A percentile compares a stretch with the other conserved stretches of the same genome.
These are phyloP conservation scores for Ballota nigra DNA, from an alignment of 257 asterid genomes.

Conservation along the genomic window DNA sequence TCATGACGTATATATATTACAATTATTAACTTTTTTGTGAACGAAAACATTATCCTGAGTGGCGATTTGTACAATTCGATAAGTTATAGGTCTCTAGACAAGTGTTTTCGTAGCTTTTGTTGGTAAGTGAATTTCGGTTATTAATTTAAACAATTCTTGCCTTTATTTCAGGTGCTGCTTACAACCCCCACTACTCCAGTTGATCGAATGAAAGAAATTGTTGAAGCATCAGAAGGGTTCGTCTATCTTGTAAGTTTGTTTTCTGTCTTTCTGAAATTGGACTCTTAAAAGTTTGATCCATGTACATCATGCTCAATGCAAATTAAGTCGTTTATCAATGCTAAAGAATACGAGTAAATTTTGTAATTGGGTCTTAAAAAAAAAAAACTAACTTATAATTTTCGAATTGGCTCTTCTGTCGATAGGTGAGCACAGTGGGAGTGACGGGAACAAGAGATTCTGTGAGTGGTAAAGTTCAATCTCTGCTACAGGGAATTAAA, in stretches of 20 bases:
- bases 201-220: conserved; percentile 69
- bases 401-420: background rate
- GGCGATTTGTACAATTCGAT: background rate
- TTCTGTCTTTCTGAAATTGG: background rate
- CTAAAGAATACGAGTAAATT: background rate
- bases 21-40: background rate
- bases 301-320: background rate
- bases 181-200: conserved; percentile 82
- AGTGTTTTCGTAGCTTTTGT: background rate
- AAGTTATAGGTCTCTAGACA: background rate
- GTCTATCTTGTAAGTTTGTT: conserved; percentile 63
- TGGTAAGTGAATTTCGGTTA: background rate
- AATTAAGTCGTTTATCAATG: background rate
- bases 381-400: background rate
- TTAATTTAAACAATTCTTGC: conserved; percentile 2
- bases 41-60: background rate
- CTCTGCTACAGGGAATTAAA: conserved; percentile 64
- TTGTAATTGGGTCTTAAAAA: background rate
- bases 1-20: background rate
- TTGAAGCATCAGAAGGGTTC: conserved; percentile 76
- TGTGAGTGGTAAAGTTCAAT: conserved; percentile 56
- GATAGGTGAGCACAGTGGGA: conserved; percentile 68
- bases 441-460: conserved; percentile 81
- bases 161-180: conserved; percentile 57
- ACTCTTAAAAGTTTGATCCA: background rate